These are phyloP conservation scores for Periconia sp. DNA, from an alignment of 2,329 filamentous ascomycete species.

Conservation along the genomic window DNA sequence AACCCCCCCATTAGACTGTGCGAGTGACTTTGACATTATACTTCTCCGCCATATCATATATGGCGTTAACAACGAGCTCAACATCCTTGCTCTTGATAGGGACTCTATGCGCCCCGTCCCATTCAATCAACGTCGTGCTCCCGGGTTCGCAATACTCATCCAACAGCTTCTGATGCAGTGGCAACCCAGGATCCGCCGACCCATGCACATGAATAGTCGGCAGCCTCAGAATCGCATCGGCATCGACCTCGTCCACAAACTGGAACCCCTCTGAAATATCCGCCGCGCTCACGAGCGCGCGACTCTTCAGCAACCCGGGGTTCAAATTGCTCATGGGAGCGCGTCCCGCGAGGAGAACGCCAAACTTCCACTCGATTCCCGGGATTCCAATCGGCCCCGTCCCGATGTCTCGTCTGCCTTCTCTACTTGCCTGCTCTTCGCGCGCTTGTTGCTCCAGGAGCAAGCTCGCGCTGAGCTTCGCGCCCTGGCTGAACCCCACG, in stretches of 20 bases:
- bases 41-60: constrained; percentile 55
- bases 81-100: constrained; percentile 70
- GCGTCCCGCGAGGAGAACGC: constrained; percentile 63
- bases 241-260: constrained; percentile 40
- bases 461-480: constrained; percentile 50
- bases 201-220: constrained; percentile 73
- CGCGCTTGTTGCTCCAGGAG: constrained; percentile 62
- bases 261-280: constrained; percentile 48
- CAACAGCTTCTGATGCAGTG: constrained; percentile 59
- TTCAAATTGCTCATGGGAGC: constrained; percentile 61
- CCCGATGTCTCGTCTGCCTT: constrained; percentile 18
- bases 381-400: constrained; percentile 27
- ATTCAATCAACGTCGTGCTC: constrained; percentile 64
- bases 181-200: constrained; percentile 59
- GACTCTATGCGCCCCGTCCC: constrained; percentile 72
- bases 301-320: constrained; percentile 37
- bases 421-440: constrained; percentile 30
- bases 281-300: constrained; percentile 44
- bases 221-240: constrained; percentile 53
- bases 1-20: constrained; percentile 21
- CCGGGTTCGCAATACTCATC: constrained; percentile 61
- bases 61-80: constrained; percentile 54
- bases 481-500: constrained; percentile 55
- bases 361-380: constrained; percentile 57
- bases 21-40: constrained; percentile 46